Conservation (phyloP, 805 yeast genomes). For the Ascoidea rubescens region DNA sequence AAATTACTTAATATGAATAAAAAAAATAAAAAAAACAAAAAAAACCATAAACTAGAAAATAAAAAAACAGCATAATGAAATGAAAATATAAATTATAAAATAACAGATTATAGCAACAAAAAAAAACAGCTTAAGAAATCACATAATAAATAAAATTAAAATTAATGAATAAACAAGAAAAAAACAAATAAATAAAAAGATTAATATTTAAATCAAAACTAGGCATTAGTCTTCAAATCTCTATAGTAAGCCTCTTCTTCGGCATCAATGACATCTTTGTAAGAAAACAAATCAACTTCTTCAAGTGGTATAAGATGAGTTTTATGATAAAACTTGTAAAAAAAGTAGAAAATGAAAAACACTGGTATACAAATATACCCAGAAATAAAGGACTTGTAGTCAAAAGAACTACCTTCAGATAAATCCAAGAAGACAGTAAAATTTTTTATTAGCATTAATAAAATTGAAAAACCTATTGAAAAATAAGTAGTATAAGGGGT, state of each 20-base stretch:
- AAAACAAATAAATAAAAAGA: too few species aligned
- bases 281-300: conserved; percentile 28
- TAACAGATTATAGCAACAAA: too few species aligned
- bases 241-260: conserved; percentile 20
- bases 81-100: too few species aligned
- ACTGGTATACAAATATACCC: conserved; percentile 18
- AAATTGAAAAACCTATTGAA: conserved; percentile 21
- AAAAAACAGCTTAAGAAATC: too few species aligned
- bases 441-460: conserved; percentile 26
- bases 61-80: too few species aligned
- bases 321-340: conserved; percentile 24
- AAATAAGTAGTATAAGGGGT: conserved; percentile 28
- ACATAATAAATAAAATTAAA: too few species aligned
- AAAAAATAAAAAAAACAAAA: too few species aligned
- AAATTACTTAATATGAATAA: too few species aligned
- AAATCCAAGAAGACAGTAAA: conserved; percentile 30
- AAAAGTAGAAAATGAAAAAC: conserved; percentile 23
- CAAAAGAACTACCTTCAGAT: conserved; percentile 13
- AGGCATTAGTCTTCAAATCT: conserved; percentile 1
- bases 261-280: conserved; percentile 29
- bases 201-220: too few species aligned
- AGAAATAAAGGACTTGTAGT: conserved; percentile 28
- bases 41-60: too few species aligned
- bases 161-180: too few species aligned
- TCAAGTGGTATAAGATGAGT: conserved; percentile 19